These are phyloP conservation scores for Jackrogersella minutella DNA, from an alignment of 495 filamentous ascomycete species.

Conservation along the genomic window DNA sequence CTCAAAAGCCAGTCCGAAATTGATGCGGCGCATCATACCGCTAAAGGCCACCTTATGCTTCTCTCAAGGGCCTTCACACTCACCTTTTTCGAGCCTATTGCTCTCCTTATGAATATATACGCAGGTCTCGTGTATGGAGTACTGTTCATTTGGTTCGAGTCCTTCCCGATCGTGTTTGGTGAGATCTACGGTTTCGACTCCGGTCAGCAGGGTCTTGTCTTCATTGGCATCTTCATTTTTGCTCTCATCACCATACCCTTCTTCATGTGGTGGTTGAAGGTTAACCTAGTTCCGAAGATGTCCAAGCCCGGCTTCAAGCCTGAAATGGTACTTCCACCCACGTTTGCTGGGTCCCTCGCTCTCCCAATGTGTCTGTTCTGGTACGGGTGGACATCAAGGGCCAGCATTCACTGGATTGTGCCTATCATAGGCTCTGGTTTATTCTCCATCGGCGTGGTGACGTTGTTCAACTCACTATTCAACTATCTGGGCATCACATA, in stretches of 20 bases:
- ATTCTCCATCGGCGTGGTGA: slow-evolving; percentile 61
- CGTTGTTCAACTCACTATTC: slow-evolving; percentile 64
- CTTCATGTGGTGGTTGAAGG: slow-evolving; percentile 44
- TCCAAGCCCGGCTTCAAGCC: slow-evolving; percentile 28
- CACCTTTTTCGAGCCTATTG: slow-evolving; percentile 45
- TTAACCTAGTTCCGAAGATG: slow-evolving; percentile 11
- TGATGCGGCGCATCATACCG: slow-evolving; percentile 38
- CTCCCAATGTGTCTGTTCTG: slow-evolving; percentile 58
- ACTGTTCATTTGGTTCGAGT: slow-evolving; percentile 85
- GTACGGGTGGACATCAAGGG: slow-evolving; percentile 58
- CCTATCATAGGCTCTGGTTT: slow-evolving; percentile 57
- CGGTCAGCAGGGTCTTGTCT: slow-evolving; percentile 47
- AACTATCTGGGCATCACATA: slow-evolving; percentile 53
- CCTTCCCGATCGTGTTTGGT: slow-evolving; percentile 76
- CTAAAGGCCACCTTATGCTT: slow-evolving; percentile 35
- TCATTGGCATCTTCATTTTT: slow-evolving; percentile 40
- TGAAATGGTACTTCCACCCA: slow-evolving; percentile 42
- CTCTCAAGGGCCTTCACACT: slow-evolving; percentile 48
- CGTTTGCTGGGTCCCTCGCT: slow-evolving; percentile 50
- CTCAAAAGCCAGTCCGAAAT: slow-evolving; percentile 45
- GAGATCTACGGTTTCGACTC: slow-evolving; percentile 68
- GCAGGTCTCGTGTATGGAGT: slow-evolving; percentile 74
- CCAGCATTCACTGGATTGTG: slow-evolving; percentile 55
- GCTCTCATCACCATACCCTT: slow-evolving; percentile 34
- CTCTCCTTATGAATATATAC: slow-evolving; percentile 57